These are phyloP conservation scores for baker's yeast (Saccharomyces cerevisiae) DNA, from an alignment of 805 yeast species.

Conservation along the genomic window DNA sequence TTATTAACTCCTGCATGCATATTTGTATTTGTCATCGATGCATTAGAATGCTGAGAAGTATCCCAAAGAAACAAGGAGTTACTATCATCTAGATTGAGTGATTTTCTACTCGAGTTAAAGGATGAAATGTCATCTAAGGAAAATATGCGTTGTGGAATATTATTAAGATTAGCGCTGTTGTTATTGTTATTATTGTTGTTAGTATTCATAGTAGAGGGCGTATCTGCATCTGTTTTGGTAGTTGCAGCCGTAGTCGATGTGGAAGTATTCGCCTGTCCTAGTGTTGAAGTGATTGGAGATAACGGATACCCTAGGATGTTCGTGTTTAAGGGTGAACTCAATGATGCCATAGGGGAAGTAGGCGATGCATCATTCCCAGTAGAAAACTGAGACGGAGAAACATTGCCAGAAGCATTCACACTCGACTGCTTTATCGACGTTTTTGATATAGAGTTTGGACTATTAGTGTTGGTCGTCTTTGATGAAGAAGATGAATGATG, in stretches of 20 bases:
- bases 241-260: background rate
- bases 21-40: background rate
- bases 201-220: background rate
- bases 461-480: background rate
- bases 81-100: background rate
- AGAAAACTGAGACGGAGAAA: background rate
- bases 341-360: background rate
- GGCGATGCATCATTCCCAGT: background rate
- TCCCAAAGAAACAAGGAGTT: background rate
- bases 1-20: background rate
- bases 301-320: background rate
- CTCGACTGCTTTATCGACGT: background rate
- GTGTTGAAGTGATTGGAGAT: background rate
- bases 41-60: background rate
- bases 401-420: background rate
- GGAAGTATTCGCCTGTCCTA: background rate
- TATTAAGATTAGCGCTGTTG: background rate
- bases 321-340: background rate
- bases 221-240: background rate
- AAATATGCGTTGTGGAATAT: background rate
- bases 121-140: slow-evolving; percentile 1
- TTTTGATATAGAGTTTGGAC: background rate
- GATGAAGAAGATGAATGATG: background rate
- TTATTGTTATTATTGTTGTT: background rate
- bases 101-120: background rate